Conservation (phyloP, 495 filamentous ascomycete species). For the Penicillium roqueforti region DNA sequence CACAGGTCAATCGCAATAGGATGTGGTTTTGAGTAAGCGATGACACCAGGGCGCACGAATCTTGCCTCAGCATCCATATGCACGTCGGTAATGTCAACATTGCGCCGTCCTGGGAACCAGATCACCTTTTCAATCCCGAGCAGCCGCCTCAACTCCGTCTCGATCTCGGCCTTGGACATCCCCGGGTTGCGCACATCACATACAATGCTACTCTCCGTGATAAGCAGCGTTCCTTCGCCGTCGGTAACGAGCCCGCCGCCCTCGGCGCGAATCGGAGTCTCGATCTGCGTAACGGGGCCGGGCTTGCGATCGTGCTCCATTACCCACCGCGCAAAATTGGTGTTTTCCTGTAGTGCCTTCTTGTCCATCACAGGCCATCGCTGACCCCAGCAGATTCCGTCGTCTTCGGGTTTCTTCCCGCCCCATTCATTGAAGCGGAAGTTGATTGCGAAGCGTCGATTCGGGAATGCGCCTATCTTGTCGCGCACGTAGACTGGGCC, state of each 20-base stretch:
- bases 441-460: slow-evolving; percentile 20
- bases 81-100: slow-evolving; percentile 25
- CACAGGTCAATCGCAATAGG: slow-evolving; percentile 12
- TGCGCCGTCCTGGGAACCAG: slow-evolving; percentile 25
- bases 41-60: slow-evolving; percentile 23
- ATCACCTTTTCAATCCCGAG: slow-evolving; percentile 28
- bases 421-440: slow-evolving; percentile 32
- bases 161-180: slow-evolving; percentile 17
- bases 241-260: slow-evolving; percentile 26
- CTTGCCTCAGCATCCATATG: slow-evolving; percentile 27
- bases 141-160: slow-evolving; percentile 21
- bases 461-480: slow-evolving; percentile 12
- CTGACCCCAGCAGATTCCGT: slow-evolving; percentile 16
- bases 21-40: slow-evolving; percentile 21
- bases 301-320: slow-evolving; percentile 17
- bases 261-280: slow-evolving; percentile 20
- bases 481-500: slow-evolving; percentile 27
- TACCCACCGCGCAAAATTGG: slow-evolving; percentile 20
- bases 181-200: slow-evolving; percentile 26
- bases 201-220: slow-evolving; percentile 28
- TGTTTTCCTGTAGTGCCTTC: slow-evolving; percentile 18
- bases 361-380: slow-evolving; percentile 18
- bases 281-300: slow-evolving; percentile 14
- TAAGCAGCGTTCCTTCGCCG: slow-evolving; percentile 27
- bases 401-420: slow-evolving; percentile 19